Percentiles rank a stretch among this genome's conserved stretches.
These are phyloP conservation scores for Rhynchospora breviuscula DNA, from an alignment of 176 grass and related monocot genomes.

Conservation along the genomic window DNA sequence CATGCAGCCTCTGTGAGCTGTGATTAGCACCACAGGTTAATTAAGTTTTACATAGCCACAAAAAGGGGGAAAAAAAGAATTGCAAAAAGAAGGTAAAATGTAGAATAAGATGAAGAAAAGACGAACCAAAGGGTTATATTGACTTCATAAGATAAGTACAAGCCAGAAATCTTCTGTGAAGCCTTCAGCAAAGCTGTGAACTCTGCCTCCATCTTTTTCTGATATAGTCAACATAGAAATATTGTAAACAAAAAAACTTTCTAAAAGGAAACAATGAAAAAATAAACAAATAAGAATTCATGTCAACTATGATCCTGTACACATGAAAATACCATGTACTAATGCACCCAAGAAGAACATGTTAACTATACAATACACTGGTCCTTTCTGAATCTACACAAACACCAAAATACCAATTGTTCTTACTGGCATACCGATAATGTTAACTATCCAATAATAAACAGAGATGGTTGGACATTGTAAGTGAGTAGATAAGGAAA, in stretches of 20 bases:
- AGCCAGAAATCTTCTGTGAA: conserved; percentile 64
- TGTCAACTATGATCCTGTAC: background rate
- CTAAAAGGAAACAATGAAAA: conserved; percentile 14
- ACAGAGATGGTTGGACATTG: background rate
- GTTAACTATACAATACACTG: background rate
- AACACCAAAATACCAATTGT: background rate
- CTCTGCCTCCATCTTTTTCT: conserved; percentile 86
- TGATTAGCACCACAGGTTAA: conserved; percentile 27
- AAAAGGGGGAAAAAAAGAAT: conserved; percentile 6
- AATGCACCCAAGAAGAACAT: background rate
- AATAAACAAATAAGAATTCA: background rate
- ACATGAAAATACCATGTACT: background rate
- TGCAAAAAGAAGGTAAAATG: conserved; percentile 12
- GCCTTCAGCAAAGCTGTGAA: conserved; percentile 64
- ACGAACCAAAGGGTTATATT: conserved; percentile 85
- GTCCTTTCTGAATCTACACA: background rate
- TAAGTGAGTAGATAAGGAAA: background rate
- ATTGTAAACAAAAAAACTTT: background rate
- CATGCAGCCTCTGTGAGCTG: conserved; percentile 76
- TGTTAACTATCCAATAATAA: background rate
- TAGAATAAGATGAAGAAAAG: conserved; percentile 13
- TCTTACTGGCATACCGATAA: background rate
- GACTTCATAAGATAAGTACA: conserved; percentile 90
- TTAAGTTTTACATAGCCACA: background rate
- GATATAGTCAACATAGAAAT: conserved; percentile 18